Evolutionary conservation across 805 yeast species (phyloP), one percentile per base, ranked within the genome.

Genomic region (Candida parachauliodes): DNA sequence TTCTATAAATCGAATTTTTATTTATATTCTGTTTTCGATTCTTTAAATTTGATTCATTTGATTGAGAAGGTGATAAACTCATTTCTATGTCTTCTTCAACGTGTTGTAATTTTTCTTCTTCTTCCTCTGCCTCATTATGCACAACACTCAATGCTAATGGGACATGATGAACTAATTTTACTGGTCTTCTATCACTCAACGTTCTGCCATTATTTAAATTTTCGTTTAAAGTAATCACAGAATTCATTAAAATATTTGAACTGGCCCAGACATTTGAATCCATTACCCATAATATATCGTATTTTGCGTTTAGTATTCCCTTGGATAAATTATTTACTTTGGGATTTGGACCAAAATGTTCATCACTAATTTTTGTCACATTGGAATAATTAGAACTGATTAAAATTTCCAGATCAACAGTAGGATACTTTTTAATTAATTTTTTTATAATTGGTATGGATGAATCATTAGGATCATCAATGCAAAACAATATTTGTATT

Each of bases 241-340:
- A 83, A 39, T 91, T 72, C 11, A 62, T 59, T 47, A 88, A 61
- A 1, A 88, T 72, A 17, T 81, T 76, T 1, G 81, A 77, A 23
- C 77, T 60, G 1, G 81, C 83, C 85, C 88, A 83, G 5, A 85
- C 93, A 51, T 88, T 88, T 19, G 89, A 79, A 59, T 88, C 96
- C 63, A 85, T 70, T 11, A 86, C 77, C 96, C 96, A 88, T 9
- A 88, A 47, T 14, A 83, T 72, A 52, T 88, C 95, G 57, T 76
- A 65, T 47, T 76, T 73, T 6, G 95, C 91, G 2, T 58, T 58
- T 27, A 64, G 56, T 52, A 81, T 86, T 5, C 95, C 96, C 55
- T 84, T 84, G n/a, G 88, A 79, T 32, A 88, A 63, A 58, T 88
- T 88, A 59, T 87, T 86, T 39, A 88, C 85, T 59, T 88, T 88